Conservation (phyloP, 257 asterid species). For the Penstemon eatonii region DNA sequence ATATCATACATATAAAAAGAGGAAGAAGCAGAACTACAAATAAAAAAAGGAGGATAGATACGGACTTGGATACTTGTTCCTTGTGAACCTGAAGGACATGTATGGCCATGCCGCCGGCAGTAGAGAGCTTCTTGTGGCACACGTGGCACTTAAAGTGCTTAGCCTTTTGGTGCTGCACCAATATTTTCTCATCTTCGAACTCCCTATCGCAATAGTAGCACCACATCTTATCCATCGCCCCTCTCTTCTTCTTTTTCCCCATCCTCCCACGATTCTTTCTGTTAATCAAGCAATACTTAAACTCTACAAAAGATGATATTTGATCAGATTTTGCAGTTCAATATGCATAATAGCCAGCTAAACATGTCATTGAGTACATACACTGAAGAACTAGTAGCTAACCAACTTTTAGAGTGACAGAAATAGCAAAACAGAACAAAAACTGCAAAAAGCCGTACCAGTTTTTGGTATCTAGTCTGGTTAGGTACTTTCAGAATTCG, state of each 20-base stretch:
- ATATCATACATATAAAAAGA: no score
- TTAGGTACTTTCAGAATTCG: no score
- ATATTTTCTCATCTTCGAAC: constrained; percentile 94
- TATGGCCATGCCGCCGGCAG: constrained; percentile 95
- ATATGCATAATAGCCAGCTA: no score
- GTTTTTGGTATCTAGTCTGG: no score
- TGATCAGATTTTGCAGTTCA: no score
- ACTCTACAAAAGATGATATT: no score
- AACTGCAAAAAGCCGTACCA: no score
- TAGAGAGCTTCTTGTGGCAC: constrained; percentile 95
- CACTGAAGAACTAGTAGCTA: no score
- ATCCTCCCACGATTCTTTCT: constrained; percentile 20
- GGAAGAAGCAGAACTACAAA: not conserved
- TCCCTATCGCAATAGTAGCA: constrained; percentile 97
- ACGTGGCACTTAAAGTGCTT: constrained; percentile 96
- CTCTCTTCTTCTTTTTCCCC: constrained; percentile 98
- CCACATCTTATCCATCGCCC: constrained; percentile 72
- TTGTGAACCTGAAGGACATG: constrained; percentile 98
- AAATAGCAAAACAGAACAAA: no score
- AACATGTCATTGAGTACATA: no score
- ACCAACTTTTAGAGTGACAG: no score
- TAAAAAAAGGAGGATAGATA: not conserved
- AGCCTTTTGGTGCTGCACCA: constrained; percentile 98
- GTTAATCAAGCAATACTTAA: not conserved
- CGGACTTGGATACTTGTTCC: constrained; percentile 75